Base-by-base conservation (phyloP, 208 protist genomes). In the Tritrichomonas musculus region DNA sequence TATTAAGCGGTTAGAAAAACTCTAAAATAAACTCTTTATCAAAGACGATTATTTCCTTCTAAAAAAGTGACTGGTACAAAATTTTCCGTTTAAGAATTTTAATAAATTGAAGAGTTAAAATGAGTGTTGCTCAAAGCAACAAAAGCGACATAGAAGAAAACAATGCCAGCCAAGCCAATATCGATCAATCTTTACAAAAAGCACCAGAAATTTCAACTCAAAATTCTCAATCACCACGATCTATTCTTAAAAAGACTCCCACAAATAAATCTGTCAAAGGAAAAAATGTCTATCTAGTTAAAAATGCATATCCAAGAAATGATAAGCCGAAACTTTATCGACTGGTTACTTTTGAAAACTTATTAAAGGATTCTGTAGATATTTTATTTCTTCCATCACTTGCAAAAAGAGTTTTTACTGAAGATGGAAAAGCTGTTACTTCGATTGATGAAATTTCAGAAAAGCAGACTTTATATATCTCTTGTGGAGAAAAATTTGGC, bases 221-320 rank as follows among this genome's bases (percentile, higher is more conserved):
- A 60, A 60, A 60, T 17, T 17, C 53, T 17, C 53, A 60, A 60
- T 60, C 53, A 60, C 53, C 53, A 60, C 5, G 17, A 60, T 60
- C 53, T 5, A 60, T 60, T 60, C 17, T 60, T 5, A 60, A 17
- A 17, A 60, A 60, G 64, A n/a, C 64, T 13, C 27, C 30, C 3
- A 17, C 27, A 69, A 69, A 69, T 25, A 33, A 8, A 25, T 69
- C 64, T n/a, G 3, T 33, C 5, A 13, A 69, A n/a, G 64, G 64
- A n/a, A n/a, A 33, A 33, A 69, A 8, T 33, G 27, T 69, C 30
- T n/a, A n/a, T n/a, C 27, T 69, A n/a, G 8, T n/a, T 69, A 69
- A 69, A 69, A 69, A 69, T n/a, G 64, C 64, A 69, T n/a, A 33
- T 69, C 64, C 64, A 69, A 69, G 64, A 69, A n/a, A 69, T 69